Evolutionary conservation across 805 yeast genomes (phyloP).

Genomic region (Candida tibetensis): DNA sequence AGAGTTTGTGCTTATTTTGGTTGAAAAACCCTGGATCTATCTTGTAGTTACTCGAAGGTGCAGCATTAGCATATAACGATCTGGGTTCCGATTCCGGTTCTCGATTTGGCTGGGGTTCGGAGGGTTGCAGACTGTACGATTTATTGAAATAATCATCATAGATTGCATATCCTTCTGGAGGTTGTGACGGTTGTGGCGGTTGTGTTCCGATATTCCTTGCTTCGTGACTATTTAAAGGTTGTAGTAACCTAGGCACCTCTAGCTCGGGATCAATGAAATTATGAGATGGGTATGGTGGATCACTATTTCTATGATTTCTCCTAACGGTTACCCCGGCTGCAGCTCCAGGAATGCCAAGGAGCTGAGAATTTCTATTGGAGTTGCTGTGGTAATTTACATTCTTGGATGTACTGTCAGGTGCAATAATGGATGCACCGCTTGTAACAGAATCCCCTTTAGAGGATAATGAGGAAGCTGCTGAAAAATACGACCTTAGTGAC

Average conservation of each 20-base stretch:
- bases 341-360: too few species aligned
- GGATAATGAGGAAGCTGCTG: background rate
- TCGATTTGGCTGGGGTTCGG: background rate
- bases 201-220: too few species aligned
- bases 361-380: too few species aligned
- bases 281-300: conserved; percentile 5
- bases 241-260: too few species aligned
- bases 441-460: background rate
- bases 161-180: conserved; percentile 1
- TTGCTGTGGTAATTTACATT: too few species aligned
- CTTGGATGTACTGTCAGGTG: too few species aligned
- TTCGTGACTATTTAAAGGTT: too few species aligned
- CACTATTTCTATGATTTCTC: conserved; percentile 4
- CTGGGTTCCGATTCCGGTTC: conserved; percentile 1
- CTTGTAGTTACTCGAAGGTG: conserved; percentile 2
- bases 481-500: conserved; percentile 1
- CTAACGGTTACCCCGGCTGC: too few species aligned
- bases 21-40: conserved; percentile 7
- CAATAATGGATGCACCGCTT: background rate
- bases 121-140: background rate
- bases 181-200: too few species aligned
- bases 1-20: conserved; percentile 10
- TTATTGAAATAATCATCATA: conserved; percentile 7
- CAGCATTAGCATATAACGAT: too few species aligned
- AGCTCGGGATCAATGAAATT: background rate